Conservation (phyloP, 1,284 basidiomycete species). For the Peniophora sp. region DNA sequence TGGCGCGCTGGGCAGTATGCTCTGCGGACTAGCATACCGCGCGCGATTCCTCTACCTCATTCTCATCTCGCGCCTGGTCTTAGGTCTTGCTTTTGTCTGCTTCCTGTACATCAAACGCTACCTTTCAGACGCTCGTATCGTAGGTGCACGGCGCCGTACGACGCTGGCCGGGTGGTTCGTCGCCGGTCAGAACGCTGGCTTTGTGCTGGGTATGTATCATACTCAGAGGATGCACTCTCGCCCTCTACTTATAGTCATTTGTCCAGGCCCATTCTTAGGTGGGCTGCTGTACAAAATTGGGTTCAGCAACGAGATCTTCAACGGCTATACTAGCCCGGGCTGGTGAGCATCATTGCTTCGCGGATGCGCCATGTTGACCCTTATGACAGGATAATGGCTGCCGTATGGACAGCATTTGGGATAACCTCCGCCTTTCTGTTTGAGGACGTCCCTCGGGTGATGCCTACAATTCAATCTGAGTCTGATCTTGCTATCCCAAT, state of each 20-base stretch:
- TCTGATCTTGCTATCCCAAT: slow-evolving; percentile 3
- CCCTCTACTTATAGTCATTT: no score
- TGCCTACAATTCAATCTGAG: neutral
- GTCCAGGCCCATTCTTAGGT: slow-evolving; percentile 63
- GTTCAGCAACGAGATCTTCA: slow-evolving; percentile 41
- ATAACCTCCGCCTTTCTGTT: slow-evolving; percentile 33
- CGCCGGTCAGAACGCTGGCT: slow-evolving; percentile 55
- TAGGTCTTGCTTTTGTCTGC: slow-evolving; percentile 38
- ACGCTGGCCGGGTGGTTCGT: slow-evolving; percentile 59
- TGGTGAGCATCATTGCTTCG: slow-evolving; percentile 32
- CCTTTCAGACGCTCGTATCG: slow-evolving; percentile 58
- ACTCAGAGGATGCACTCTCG: no score
- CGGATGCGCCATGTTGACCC: no score
- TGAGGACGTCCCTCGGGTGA: slow-evolving; percentile 36
- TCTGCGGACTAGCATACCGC: slow-evolving; percentile 39
- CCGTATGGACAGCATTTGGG: slow-evolving; percentile 31
- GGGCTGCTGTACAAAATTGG: slow-evolving; percentile 55
- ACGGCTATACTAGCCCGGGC: slow-evolving; percentile 59
- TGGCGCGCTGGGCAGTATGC: slow-evolving; percentile 32
- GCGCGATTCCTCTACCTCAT: slow-evolving; percentile 41
- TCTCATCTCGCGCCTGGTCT: slow-evolving; percentile 37
- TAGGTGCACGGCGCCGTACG: slow-evolving; percentile 61
- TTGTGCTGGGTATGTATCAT: slow-evolving; percentile 36
- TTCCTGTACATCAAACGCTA: slow-evolving; percentile 53
- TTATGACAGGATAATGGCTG: neutral